phyloP scores from a whole-genome alignment of 129 eudicot genomes.

The Sambucus nigra region DNA sequence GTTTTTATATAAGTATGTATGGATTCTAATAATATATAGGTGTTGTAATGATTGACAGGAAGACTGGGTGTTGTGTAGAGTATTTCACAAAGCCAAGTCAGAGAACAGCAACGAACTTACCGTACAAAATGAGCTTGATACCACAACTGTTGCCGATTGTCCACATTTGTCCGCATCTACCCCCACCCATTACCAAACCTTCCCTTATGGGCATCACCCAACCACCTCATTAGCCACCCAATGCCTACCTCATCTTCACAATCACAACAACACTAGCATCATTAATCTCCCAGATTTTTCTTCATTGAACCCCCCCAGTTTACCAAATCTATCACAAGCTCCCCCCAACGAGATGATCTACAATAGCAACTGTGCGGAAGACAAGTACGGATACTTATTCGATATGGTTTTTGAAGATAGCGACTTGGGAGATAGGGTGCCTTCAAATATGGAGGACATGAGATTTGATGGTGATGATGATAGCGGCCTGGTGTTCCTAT shows the following conservation, averaged over 20 bases:
- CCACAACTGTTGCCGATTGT: slow-evolving; percentile 19
- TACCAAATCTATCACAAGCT: slow-evolving; percentile 19
- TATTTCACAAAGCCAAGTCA: slow-evolving; percentile 68
- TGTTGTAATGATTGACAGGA: slow-evolving; percentile 39
- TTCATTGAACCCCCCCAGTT: slow-evolving; percentile 30
- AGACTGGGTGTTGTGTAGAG: slow-evolving; percentile 95
- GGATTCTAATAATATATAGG: neutral
- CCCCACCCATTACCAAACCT: slow-evolving; percentile 9
- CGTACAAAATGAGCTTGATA: slow-evolving; percentile 21
- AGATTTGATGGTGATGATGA: slow-evolving; percentile 35
- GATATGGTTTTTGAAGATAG: slow-evolving; percentile 35
- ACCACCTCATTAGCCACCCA: slow-evolving; percentile 12
- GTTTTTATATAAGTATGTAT: too few species aligned
- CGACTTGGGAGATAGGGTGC: slow-evolving; percentile 9
- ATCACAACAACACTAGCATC: slow-evolving; percentile 24
- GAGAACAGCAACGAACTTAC: slow-evolving; percentile 31
- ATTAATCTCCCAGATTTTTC: slow-evolving; percentile 8
- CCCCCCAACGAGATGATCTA: neutral
- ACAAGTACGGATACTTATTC: slow-evolving; percentile 43
- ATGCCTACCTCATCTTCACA: slow-evolving; percentile 12
- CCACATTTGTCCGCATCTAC: slow-evolving; percentile 4
- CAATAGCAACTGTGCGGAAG: slow-evolving; percentile 22
- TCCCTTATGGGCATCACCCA: slow-evolving; percentile 25
- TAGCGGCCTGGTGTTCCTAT: slow-evolving; percentile 29
- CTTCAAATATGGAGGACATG: slow-evolving; percentile 39